Conservation (phyloP, 768 basidiomycete species). For the Suillus decipiens region DNA sequence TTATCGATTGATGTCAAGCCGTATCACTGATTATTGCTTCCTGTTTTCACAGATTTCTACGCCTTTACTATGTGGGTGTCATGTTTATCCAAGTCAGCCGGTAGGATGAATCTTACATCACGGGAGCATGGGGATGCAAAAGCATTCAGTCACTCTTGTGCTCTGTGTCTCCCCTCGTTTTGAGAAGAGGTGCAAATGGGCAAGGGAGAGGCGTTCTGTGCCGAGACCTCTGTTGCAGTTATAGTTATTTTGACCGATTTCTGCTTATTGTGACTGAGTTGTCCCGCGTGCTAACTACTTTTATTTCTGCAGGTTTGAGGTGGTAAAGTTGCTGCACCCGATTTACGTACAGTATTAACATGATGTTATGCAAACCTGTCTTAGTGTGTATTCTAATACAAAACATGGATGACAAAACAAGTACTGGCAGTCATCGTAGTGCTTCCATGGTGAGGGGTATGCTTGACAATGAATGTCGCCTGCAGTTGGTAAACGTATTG, state of each 20-base stretch:
- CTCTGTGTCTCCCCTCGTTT: slow-evolving; percentile 25
- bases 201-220: slow-evolving; percentile 19
- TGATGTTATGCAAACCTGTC: not conserved
- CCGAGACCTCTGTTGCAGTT: slow-evolving; percentile 25
- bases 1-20: not conserved
- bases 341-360: not conserved
- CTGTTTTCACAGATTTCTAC: slow-evolving; percentile 14
- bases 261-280: not conserved
- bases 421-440: not conserved
- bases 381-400: not conserved
- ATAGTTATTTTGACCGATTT: slow-evolving; percentile 36
- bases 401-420: not conserved
- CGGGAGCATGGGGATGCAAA: slow-evolving; percentile 26
- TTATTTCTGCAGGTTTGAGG: not conserved
- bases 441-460: too few species aligned
- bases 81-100: slow-evolving; percentile 14
- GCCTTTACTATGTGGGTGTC: slow-evolving; percentile 8
- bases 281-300: not conserved
- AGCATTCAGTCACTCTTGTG: slow-evolving; percentile 27
- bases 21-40: not conserved
- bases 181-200: slow-evolving; percentile 30
- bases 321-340: not conserved
- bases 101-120: slow-evolving; percentile 29
- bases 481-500: too few species aligned
- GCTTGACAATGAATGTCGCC: too few species aligned